Percentiles rank a stretch among this genome's conserved stretches.
These are phyloP conservation scores for Westerdykella ornata DNA, from an alignment of 2,329 filamentous ascomycete species.

Conservation along the genomic window DNA sequence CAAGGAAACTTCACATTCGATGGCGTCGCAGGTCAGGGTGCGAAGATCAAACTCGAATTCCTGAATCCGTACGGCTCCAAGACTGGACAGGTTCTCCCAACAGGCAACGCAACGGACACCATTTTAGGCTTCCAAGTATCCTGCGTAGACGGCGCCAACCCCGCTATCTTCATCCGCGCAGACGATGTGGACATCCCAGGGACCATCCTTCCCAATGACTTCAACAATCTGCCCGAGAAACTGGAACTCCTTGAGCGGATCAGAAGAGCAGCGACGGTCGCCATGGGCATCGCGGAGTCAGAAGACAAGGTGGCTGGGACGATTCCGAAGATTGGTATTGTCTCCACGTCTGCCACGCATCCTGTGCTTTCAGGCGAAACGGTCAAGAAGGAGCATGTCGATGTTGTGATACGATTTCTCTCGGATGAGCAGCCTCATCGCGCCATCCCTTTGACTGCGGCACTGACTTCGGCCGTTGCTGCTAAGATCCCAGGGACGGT, in stretches of 20 bases:
- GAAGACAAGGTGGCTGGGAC: constrained; percentile 46
- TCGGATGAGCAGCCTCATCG: constrained; percentile 42
- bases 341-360: constrained; percentile 40
- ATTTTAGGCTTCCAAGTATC: constrained; percentile 49
- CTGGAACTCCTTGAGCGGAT: constrained; percentile 53
- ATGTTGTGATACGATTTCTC: constrained; percentile 41
- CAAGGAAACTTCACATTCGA: constrained; percentile 56
- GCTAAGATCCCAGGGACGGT: constrained; percentile 34
- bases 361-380: constrained; percentile 36
- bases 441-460: constrained; percentile 40
- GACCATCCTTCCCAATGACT: constrained; percentile 48
- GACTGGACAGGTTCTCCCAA: constrained; percentile 57
- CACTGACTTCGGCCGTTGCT: constrained; percentile 39
- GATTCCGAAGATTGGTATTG: constrained; percentile 58
- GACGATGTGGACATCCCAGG: constrained; percentile 47
- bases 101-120: constrained; percentile 49
- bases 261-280: constrained; percentile 50
- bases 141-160: constrained; percentile 59
- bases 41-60: constrained; percentile 56
- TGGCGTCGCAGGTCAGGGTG: constrained; percentile 54
- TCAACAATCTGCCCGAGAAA: constrained; percentile 46
- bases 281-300: constrained; percentile 53
- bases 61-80: constrained; percentile 57
- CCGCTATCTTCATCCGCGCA: constrained; percentile 56
- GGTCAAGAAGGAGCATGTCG: constrained; percentile 27